Conservation (phyloP, 169 alveolate genomes). For the Plasmodium chabaudi region DNA sequence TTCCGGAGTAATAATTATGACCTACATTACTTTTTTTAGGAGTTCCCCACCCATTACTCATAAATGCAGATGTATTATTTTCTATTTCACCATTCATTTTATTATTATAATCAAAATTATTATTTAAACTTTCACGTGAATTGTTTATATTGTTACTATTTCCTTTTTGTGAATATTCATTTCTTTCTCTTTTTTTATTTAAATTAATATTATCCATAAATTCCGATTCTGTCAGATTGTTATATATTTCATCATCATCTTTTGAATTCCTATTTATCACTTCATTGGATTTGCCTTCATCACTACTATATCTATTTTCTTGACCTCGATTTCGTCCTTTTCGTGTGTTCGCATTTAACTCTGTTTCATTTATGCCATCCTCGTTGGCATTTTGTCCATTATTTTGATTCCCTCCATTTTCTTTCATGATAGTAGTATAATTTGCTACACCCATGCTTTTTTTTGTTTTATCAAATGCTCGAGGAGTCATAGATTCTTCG, state of each 20-base stretch:
- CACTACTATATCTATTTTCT: too few species aligned
- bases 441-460: conserved; percentile 50
- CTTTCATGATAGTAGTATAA: conserved; percentile 15
- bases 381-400: neutral
- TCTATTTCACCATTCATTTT: neutral
- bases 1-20: conserved; percentile 24
- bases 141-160: neutral
- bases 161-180: neutral
- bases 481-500: conserved; percentile 66
- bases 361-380: conserved; percentile 12
- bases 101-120: neutral
- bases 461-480: conserved; percentile 74
- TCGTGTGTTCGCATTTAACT: neutral
- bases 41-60: conserved; percentile 51
- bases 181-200: neutral
- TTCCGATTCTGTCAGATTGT: neutral
- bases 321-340: neutral
- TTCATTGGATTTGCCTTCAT: neutral
- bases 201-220: neutral
- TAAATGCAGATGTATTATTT: conserved; percentile 16
- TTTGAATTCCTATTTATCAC: neutral
- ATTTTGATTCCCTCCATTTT: neutral
- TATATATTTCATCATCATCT: neutral
- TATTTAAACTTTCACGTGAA: neutral
- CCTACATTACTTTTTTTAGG: conserved; percentile 73